Conservation (phyloP, 2,329 filamentous ascomycete species). For the Cladophialophora immunda region DNA sequence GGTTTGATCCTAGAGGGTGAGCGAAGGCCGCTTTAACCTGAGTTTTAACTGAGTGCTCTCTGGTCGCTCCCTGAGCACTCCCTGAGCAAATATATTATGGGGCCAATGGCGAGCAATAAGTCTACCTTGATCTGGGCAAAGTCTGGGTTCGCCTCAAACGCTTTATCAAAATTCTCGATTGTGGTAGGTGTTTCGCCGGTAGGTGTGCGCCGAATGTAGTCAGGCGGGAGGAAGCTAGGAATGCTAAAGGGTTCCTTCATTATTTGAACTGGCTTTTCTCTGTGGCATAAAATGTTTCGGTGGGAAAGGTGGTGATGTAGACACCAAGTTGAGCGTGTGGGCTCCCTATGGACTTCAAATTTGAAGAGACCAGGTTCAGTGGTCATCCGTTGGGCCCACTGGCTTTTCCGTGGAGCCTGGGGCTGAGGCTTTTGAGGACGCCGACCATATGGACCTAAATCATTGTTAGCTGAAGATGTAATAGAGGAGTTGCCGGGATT, state of each 20-base stretch:
- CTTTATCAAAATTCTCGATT: not conserved
- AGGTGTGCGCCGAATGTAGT: not conserved
- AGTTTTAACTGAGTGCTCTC: too few species aligned
- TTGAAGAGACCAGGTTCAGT: not conserved
- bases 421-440: too few species aligned
- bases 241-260: not conserved
- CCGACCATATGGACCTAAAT: too few species aligned
- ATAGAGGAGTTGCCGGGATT: too few species aligned
- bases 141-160: not conserved
- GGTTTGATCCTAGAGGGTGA: too few species aligned
- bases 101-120: not conserved
- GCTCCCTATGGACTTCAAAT: not conserved
- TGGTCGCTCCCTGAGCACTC: too few species aligned
- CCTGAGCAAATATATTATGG: too few species aligned
- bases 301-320: not conserved
- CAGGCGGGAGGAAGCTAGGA: not conserved
- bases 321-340: not conserved
- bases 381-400: not conserved
- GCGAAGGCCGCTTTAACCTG: too few species aligned
- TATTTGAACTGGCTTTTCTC: not conserved
- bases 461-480: too few species aligned
- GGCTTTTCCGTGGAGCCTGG: too few species aligned
- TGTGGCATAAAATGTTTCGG: not conserved
- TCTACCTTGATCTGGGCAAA: not conserved
- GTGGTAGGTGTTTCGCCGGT: too few species aligned